These are phyloP conservation scores for Mycosphaerelloides madeirae DNA, from an alignment of 2,329 filamentous ascomycete genomes.

Conservation along the genomic window DNA sequence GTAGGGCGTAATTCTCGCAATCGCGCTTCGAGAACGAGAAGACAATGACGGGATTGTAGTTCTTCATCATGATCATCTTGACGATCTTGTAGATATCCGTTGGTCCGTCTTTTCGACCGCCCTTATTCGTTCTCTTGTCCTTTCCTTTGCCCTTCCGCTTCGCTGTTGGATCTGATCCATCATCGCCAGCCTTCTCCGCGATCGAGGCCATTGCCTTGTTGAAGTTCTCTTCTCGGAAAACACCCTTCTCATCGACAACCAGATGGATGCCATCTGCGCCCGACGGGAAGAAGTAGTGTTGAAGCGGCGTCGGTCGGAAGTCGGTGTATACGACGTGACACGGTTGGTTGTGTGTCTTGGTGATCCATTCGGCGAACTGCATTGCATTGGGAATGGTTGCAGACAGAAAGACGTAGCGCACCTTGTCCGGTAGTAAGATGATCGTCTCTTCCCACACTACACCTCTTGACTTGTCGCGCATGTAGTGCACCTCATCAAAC, in stretches of 20 bases:
- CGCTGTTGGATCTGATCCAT: constrained; percentile 72
- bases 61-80: constrained; percentile 97
- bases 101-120: constrained; percentile 63
- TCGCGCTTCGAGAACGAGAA: constrained; percentile 99
- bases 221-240: constrained; percentile 96
- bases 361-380: constrained; percentile 99
- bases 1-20: constrained; percentile 83
- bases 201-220: constrained; percentile 91
- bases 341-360: constrained; percentile 93
- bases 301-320: constrained; percentile 90
- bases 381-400: constrained; percentile 98
- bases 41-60: constrained; percentile 95
- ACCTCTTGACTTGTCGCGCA: constrained; percentile 87
- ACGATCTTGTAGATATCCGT: constrained; percentile 96
- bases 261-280: constrained; percentile 90
- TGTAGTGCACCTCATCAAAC: constrained; percentile 98
- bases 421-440: constrained; percentile 95
- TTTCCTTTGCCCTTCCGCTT: constrained; percentile 83
- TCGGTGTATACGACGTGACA: constrained; percentile 99
- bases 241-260: constrained; percentile 93
- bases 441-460: constrained; percentile 99
- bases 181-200: constrained; percentile 78
- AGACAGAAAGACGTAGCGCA: constrained; percentile 95
- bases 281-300: constrained; percentile 95
- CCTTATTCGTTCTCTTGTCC: constrained; percentile 87